These are phyloP conservation scores for Pythium phragmiticola DNA, from an alignment of 352 stramenopile species.

Conservation along the genomic window DNA sequence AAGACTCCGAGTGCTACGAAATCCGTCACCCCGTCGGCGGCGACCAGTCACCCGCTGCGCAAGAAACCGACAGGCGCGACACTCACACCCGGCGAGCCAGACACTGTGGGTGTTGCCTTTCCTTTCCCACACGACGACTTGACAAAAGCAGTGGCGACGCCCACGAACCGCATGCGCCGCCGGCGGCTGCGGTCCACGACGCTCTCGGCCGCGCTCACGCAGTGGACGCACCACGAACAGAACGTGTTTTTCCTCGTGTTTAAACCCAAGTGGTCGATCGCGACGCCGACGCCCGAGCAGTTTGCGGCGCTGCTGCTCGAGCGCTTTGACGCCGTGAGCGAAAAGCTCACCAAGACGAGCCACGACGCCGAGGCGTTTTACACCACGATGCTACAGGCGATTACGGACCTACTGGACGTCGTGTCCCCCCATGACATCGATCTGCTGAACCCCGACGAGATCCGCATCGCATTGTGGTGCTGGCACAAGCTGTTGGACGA, in stretches of 20 bases:
- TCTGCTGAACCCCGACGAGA: constrained; percentile 59
- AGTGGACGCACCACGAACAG: constrained; percentile 59
- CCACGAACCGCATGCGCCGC: constrained; percentile 15
- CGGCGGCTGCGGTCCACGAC: constrained; percentile 20
- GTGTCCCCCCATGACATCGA: constrained; percentile 57
- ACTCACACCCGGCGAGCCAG: neutral
- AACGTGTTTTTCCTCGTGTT: constrained; percentile 70
- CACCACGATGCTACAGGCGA: constrained; percentile 44
- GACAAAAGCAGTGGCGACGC: neutral
- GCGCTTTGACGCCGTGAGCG: constrained; percentile 62
- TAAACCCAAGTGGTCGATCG: constrained; percentile 58
- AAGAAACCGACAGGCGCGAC: neutral
- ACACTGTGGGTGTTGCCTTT: constrained; percentile 2
- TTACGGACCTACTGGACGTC: constrained; percentile 41
- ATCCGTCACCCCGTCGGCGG: neutral
- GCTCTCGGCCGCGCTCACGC: constrained; percentile 15
- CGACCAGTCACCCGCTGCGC: neutral
- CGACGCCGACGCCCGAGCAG: constrained; percentile 2
- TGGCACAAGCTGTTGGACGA: constrained; percentile 63
- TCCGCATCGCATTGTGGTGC: constrained; percentile 73
- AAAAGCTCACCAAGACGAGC: constrained; percentile 56
- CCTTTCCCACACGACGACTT: constrained; percentile 8
- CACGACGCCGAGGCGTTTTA: constrained; percentile 66
- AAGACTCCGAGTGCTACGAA: neutral
- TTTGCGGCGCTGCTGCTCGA: constrained; percentile 52